These are phyloP conservation scores for Triglochin maritima DNA, from an alignment of 106 monocot species.

Conservation along the genomic window DNA sequence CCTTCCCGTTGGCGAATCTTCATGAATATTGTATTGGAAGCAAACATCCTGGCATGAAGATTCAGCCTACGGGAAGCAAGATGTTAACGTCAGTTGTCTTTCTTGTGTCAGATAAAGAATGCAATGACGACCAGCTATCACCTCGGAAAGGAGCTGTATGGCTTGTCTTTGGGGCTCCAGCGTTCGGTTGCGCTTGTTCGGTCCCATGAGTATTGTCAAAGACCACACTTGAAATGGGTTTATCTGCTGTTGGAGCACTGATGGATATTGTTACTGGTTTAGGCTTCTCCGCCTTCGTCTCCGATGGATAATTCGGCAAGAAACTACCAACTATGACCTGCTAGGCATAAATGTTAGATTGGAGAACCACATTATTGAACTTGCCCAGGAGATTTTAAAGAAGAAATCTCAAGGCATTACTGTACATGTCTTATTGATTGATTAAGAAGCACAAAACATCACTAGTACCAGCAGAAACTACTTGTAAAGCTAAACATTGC, in stretches of 20 bases:
- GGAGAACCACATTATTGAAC: too few relatives aligned
- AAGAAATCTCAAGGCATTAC: not conserved
- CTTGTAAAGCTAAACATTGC: too few relatives aligned
- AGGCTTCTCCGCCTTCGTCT: conserved; percentile 47
- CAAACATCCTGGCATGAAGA: not conserved
- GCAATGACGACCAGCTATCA: not conserved
- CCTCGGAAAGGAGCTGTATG: conserved; percentile 1
- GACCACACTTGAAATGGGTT: too few relatives aligned
- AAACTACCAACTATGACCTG: conserved; percentile 90
- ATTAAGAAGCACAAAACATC: too few relatives aligned
- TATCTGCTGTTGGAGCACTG: conserved; percentile 8
- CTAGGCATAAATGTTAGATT: too few relatives aligned
- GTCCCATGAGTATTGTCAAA: too few relatives aligned
- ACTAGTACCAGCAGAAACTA: too few relatives aligned
- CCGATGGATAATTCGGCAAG: conserved; percentile 51
- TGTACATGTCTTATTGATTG: too few relatives aligned
- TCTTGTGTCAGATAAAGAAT: not conserved
- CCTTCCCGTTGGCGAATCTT: not conserved
- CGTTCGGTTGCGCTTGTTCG: not conserved
- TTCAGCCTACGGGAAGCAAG: not conserved
- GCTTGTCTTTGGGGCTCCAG: not conserved
- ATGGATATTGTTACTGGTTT: conserved; percentile 23
- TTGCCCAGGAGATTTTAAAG: not conserved
- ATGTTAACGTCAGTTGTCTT: conserved; percentile 5
- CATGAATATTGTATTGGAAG: not conserved